Conservation (phyloP, 2,329 filamentous ascomycete genomes). For the Emergomyces orientalis region DNA sequence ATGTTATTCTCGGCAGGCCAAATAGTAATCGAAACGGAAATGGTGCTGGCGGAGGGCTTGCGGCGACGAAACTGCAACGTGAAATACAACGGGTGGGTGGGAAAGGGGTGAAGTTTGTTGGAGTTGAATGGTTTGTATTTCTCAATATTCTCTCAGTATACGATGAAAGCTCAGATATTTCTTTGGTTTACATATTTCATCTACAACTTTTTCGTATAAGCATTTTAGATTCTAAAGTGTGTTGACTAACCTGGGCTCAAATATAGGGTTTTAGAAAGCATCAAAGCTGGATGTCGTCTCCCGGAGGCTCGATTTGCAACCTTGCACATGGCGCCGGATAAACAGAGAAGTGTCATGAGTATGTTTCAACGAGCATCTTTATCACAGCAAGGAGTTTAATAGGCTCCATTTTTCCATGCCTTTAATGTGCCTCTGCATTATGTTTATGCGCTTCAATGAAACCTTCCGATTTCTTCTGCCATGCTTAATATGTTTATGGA, state of each 20-base stretch:
- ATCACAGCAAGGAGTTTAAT: neutral
- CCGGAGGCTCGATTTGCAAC: slow-evolving; percentile 63
- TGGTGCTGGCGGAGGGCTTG: slow-evolving; percentile 64
- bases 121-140: slow-evolving; percentile 61
- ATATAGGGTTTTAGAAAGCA: slow-evolving; percentile 67
- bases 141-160: neutral
- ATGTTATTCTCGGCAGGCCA: slow-evolving; percentile 67
- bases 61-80: slow-evolving; percentile 68
- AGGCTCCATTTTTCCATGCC: neutral
- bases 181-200: slow-evolving; percentile 4
- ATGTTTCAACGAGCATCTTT: slow-evolving; percentile 30
- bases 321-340: slow-evolving; percentile 51
- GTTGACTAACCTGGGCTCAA: slow-evolving; percentile 10
- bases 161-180: neutral
- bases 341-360: slow-evolving; percentile 56
- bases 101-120: slow-evolving; percentile 66
- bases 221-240: slow-evolving; percentile 10
- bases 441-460: neutral
- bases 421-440: neutral
- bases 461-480: neutral
- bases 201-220: neutral
- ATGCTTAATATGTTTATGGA: neutral
- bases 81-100: slow-evolving; percentile 63
- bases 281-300: slow-evolving; percentile 64
- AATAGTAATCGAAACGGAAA: slow-evolving; percentile 21